These are phyloP conservation scores for Trichosphaerium sp. DNA, from an alignment of 78 protist genomes.

Conservation along the genomic window DNA sequence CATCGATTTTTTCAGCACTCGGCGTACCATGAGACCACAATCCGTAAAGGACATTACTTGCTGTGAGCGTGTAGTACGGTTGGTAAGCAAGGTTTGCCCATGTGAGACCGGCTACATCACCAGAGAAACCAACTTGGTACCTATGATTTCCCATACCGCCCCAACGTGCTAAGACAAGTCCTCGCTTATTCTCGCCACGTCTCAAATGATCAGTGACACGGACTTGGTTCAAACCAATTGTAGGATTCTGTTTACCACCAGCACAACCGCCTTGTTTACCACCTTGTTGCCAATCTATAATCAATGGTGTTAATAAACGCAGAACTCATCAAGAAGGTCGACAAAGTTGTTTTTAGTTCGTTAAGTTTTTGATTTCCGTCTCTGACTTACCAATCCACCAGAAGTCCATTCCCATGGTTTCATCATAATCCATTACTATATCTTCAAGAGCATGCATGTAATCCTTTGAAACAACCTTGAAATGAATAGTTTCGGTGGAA, in stretches of 20 bases:
- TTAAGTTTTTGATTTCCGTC: background rate
- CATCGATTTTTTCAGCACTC: too few species aligned
- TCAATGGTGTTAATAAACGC: background rate
- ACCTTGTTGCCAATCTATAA: background rate
- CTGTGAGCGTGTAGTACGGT: conserved; percentile 32
- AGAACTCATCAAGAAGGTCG: too few species aligned
- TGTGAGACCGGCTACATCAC: conserved; percentile 28
- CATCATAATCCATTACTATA: conserved; percentile 15
- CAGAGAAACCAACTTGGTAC: conserved; percentile 43
- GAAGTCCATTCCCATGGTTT: conserved; percentile 16
- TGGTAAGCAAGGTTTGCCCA: conserved; percentile 43
- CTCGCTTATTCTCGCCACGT: background rate
- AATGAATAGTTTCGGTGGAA: background rate
- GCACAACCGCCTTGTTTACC: background rate
- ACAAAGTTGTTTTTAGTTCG: background rate
- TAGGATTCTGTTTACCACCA: conserved; percentile 15
- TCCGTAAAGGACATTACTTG: conserved; percentile 38
- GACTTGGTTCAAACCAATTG: conserved; percentile 9
- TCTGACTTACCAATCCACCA: conserved; percentile 56
- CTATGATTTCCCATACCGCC: conserved; percentile 49
- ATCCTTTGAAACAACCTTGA: background rate
- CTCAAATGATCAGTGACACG: background rate
- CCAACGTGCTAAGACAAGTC: conserved; percentile 5
- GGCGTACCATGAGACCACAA: conserved; percentile 46
- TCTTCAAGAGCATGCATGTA: background rate